Percentiles rank a stretch among this genome's conserved stretches.
Conservation (phyloP, 1,284 basidiomycete genomes). For the Sporisorium reilianum region DNA sequence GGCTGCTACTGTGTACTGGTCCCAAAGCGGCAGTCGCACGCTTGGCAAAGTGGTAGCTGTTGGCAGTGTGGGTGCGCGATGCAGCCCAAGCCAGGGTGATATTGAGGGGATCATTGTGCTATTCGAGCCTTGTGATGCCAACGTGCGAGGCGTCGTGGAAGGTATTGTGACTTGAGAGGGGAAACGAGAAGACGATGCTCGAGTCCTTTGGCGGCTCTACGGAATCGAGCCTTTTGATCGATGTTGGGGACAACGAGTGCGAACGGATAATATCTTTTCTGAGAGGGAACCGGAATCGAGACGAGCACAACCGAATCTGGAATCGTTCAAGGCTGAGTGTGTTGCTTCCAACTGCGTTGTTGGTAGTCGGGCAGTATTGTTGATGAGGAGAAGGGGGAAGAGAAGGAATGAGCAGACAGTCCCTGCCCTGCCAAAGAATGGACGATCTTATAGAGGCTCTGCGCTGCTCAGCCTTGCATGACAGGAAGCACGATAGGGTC, state of each 20-base stretch:
- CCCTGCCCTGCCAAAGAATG: neutral
- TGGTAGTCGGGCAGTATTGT: neutral
- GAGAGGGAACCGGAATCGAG: neutral
- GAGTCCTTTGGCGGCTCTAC: neutral
- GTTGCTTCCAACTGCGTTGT: neutral
- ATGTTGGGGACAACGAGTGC: neutral
- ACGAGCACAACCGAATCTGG: neutral
- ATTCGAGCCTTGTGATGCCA: neutral
- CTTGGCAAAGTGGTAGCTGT: neutral
- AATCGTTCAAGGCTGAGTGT: neutral
- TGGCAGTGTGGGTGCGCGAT: neutral
- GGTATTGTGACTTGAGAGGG: neutral
- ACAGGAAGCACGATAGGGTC: too few species aligned
- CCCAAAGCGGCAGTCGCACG: slow-evolving; percentile 2
- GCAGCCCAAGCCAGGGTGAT: slow-evolving; percentile 6
- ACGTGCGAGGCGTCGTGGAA: neutral
- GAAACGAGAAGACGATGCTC: neutral
- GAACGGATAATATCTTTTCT: neutral
- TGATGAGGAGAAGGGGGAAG: neutral
- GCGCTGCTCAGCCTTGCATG: too few species aligned
- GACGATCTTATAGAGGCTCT: neutral
- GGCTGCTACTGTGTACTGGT: slow-evolving; percentile 21
- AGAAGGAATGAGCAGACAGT: neutral
- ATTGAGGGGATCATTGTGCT: slow-evolving; percentile 25
- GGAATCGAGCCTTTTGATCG: neutral